These are phyloP conservation scores for Claviceps fusiformis DNA, from an alignment of 2,329 filamentous ascomycete species.

Conservation along the genomic window DNA sequence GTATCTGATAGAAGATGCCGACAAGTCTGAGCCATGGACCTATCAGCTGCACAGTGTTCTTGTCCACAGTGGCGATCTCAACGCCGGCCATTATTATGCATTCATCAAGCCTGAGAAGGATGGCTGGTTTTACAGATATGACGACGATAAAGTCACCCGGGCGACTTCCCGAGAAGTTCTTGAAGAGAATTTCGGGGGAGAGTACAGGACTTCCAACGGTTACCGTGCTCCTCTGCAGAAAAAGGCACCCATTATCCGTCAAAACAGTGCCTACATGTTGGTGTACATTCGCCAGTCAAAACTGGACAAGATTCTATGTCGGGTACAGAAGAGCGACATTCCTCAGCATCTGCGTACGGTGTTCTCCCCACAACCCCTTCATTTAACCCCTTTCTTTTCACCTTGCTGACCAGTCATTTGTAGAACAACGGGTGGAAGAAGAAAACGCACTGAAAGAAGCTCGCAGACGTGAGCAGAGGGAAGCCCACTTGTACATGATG, in stretches of 20 bases:
- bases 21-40: constrained; percentile 75
- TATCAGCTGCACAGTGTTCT: constrained; percentile 93
- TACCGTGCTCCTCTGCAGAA: constrained; percentile 36
- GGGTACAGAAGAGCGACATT: constrained; percentile 63
- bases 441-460: constrained; percentile 66
- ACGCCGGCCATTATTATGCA: constrained; percentile 96
- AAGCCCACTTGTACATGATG: constrained; percentile 84
- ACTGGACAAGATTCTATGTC: constrained; percentile 68
- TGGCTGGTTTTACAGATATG: constrained; percentile 91
- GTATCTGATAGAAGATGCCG: constrained; percentile 74
- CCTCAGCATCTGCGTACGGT: constrained; percentile 64
- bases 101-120: constrained; percentile 90
- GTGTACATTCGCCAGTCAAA: constrained; percentile 87
- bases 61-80: constrained; percentile 91
- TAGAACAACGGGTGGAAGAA: constrained; percentile 64
- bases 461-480: constrained; percentile 75
- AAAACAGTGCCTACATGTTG: constrained; percentile 93
- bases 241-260: constrained; percentile 45
- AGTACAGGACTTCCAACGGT: constrained; percentile 47
- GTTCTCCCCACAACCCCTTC: not conserved
- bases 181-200: constrained; percentile 93
- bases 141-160: constrained; percentile 93
- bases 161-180: constrained; percentile 83
- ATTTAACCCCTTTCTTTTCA: not conserved
- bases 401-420: constrained; percentile 7